Percentiles rank a stretch among this genome's conserved stretches.
phyloP scores from a whole-genome alignment of 495 filamentous ascomycete species.

The Aspergillus indologenus region DNA sequence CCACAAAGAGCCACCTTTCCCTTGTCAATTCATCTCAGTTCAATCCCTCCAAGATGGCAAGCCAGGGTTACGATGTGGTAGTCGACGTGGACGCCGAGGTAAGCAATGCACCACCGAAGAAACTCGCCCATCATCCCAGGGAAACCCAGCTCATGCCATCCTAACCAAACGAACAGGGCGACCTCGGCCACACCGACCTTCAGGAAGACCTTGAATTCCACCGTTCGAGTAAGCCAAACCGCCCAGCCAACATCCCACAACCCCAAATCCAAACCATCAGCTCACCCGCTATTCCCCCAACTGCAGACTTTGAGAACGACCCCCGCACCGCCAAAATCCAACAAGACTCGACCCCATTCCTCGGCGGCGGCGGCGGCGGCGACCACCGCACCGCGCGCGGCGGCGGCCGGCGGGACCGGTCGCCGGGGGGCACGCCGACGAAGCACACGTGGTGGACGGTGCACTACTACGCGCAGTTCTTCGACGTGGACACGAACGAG shows the following conservation, averaged over 20 bases:
- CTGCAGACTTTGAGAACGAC: constrained; percentile 52
- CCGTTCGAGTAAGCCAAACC: constrained; percentile 70
- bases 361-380: constrained; percentile 57
- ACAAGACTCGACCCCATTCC: constrained; percentile 56
- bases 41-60: constrained; percentile 59
- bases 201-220: constrained; percentile 99
- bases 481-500: constrained; percentile 91
- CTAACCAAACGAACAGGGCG: constrained; percentile 57
- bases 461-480: constrained; percentile 94
- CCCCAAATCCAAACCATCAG: too few relatives aligned
- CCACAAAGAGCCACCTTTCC: constrained; percentile 15
- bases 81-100: constrained; percentile 95
- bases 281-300: too few relatives aligned
- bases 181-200: constrained; percentile 95
- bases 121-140: neutral
- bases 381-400: constrained; percentile 27
- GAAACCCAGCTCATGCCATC: too few relatives aligned
- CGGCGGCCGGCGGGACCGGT: constrained; percentile 42
- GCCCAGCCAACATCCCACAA: too few relatives aligned
- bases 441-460: constrained; percentile 92
- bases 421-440: constrained; percentile 48
- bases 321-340: constrained; percentile 57
- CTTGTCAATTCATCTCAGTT: too few relatives aligned
- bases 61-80: constrained; percentile 91
- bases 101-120: constrained; percentile 7